phyloP scores from a whole-genome alignment of 352 stramenopile genomes.

The Globisporangium spinosum region DNA sequence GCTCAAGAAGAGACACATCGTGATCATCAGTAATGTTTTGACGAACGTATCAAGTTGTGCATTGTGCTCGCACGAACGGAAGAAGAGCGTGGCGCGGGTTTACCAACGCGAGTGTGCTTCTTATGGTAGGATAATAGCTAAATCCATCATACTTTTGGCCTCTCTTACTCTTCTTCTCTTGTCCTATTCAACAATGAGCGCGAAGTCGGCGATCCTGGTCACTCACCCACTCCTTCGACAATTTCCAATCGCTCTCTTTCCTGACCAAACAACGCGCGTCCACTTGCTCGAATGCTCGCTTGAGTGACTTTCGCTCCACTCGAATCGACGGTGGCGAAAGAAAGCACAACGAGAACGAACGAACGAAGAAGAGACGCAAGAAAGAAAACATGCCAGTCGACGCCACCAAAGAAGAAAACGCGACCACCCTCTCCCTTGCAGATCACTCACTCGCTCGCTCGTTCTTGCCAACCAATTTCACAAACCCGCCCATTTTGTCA shows the following conservation, averaged over 20 bases:
- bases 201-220: not conserved
- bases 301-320: not conserved
- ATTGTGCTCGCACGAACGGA: not conserved
- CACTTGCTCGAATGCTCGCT: not conserved
- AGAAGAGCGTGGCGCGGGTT: not conserved
- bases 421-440: not conserved
- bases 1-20: not conserved
- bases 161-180: not conserved
- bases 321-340: not conserved
- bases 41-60: not conserved
- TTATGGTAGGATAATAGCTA: not conserved
- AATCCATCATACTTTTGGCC: not conserved
- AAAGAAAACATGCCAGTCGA: not conserved
- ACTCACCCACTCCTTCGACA: not conserved
- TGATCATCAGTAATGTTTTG: not conserved
- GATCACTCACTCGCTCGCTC: not conserved
- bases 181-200: not conserved
- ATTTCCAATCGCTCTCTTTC: not conserved
- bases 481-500: not conserved
- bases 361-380: not conserved
- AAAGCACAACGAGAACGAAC: not conserved
- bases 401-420: constrained; percentile 7
- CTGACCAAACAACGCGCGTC: not conserved
- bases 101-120: not conserved
- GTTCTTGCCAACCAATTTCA: not conserved